A percentile compares a stretch with the other conserved stretches of the same genome.
phyloP scores from a whole-genome alignment of 495 filamentous ascomycete genomes.

The Clohesyomyces aquaticus region DNA sequence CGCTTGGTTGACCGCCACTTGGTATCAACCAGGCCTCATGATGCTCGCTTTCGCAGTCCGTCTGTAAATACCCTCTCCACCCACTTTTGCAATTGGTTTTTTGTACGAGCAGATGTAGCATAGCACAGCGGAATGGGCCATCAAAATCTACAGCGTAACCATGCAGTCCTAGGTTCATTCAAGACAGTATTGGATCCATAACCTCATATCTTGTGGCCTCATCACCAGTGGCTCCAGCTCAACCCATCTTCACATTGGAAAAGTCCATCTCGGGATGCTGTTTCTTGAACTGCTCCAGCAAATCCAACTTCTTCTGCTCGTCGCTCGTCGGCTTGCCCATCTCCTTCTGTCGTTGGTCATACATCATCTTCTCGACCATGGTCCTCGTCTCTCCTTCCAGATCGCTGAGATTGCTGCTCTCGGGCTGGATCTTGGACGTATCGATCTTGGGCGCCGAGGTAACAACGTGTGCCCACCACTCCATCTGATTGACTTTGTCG shows the following conservation, averaged over 20 bases:
- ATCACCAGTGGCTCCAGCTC: constrained; percentile 27
- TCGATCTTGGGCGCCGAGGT: constrained; percentile 86
- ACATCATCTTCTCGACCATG: constrained; percentile 99
- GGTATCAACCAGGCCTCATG: no score
- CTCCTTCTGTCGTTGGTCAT: constrained; percentile 96
- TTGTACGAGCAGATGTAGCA: no score
- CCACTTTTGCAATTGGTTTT: no score
- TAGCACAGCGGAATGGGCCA: no score
- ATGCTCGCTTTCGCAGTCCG: no score
- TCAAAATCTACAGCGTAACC: no score
- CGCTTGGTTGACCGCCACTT: no score
- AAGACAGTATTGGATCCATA: no score
- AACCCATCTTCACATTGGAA: constrained; percentile 74
- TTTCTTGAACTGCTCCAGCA: constrained; percentile 87
- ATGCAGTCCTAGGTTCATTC: no score
- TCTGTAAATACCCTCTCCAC: no score
- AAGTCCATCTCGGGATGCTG: constrained; percentile 90
- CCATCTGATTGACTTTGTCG: constrained; percentile 95
- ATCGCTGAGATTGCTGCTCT: constrained; percentile 86
- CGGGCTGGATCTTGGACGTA: constrained; percentile 89
- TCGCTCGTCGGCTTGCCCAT: constrained; percentile 83
- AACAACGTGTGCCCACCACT: constrained; percentile 96
- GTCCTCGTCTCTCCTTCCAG: constrained; percentile 91
- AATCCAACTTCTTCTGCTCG: constrained; percentile 88
- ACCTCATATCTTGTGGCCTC: constrained; percentile 6